phyloP scores from a whole-genome alignment of 2,329 filamentous ascomycete species.

The Xylariaceae sp. region DNA sequence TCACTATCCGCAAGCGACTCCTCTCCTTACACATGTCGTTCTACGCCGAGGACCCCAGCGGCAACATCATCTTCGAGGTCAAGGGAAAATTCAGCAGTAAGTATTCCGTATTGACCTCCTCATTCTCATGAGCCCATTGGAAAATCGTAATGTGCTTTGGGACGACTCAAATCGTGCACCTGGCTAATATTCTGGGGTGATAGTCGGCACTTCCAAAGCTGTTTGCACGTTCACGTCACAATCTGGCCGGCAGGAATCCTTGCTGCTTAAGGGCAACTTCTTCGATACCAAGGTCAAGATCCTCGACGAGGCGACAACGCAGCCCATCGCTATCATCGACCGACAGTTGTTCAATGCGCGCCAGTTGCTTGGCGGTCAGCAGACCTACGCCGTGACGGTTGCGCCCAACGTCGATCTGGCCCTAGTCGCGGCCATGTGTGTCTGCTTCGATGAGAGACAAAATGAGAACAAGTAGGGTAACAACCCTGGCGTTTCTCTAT shows the following conservation, averaged over 20 bases:
- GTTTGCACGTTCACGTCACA: conserved; percentile 52
- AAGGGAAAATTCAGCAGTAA: conserved; percentile 50
- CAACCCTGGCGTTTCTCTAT: neutral
- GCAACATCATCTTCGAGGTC: conserved; percentile 48
- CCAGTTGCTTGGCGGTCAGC: conserved; percentile 54
- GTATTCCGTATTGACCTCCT: conserved; percentile 24
- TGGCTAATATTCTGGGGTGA: neutral
- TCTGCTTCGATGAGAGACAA: conserved; percentile 59
- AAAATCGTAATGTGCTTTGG: neutral
- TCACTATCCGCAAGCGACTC: conserved; percentile 52
- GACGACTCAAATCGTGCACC: neutral
- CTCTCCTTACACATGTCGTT: conserved; percentile 48
- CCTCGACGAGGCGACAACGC: conserved; percentile 43
- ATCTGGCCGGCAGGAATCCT: conserved; percentile 38
- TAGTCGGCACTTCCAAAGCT: conserved; percentile 51
- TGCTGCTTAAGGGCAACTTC: conserved; percentile 59
- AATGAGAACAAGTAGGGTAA: conserved; percentile 38
- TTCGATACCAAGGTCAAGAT: conserved; percentile 55
- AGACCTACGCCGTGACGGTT: conserved; percentile 60
- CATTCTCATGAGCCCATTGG: neutral
- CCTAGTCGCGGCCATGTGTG: conserved; percentile 60
- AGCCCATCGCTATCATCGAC: conserved; percentile 53
- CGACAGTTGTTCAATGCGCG: conserved; percentile 53
- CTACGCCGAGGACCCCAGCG: conserved; percentile 41
- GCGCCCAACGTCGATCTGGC: conserved; percentile 62